phyloP scores from a whole-genome alignment of 768 basidiomycete species.

The Phylloporus rhodoxanthus region DNA sequence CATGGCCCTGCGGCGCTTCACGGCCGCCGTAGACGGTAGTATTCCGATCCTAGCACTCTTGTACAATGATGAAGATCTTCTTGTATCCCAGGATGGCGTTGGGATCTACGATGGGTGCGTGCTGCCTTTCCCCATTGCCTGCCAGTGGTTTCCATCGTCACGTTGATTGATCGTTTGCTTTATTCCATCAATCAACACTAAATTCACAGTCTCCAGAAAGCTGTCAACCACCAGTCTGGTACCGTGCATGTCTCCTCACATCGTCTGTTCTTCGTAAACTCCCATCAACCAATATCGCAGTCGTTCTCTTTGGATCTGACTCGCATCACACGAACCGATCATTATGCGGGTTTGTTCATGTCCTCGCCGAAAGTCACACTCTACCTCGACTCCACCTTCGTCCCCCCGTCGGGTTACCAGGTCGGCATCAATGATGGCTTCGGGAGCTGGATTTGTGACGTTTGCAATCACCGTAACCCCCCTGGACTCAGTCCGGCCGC shows the following conservation, averaged over 20 bases:
- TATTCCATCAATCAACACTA: conserved; percentile 28
- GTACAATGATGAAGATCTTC: conserved; percentile 74
- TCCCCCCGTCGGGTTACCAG: conserved; percentile 23
- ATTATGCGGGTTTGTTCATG: conserved; percentile 85
- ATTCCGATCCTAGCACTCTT: conserved; percentile 74
- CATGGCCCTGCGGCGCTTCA: conserved; percentile 55
- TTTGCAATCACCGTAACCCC: conserved; percentile 83
- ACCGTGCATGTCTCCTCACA: conserved; percentile 71
- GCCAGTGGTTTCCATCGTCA: conserved; percentile 11
- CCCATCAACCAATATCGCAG: conserved; percentile 38
- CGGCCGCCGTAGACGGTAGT: conserved; percentile 59
- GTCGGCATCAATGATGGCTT: conserved; percentile 32
- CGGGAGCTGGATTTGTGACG: conserved; percentile 76
- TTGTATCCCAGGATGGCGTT: conserved; percentile 68
- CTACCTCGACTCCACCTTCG: conserved; percentile 40
- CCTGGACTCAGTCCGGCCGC: conserved; percentile 67
- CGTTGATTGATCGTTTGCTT: conserved; percentile 15
- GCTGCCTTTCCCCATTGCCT: conserved; percentile 1
- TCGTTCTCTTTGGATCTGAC: conserved; percentile 69
- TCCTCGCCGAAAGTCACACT: conserved; percentile 87
- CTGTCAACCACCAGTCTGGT: conserved; percentile 72
- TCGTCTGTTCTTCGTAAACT: conserved; percentile 77
- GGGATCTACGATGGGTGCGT: conserved; percentile 91
- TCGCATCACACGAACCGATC: conserved; percentile 68
- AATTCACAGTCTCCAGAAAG: conserved; percentile 67